Conservation (phyloP, 495 filamentous ascomycete species). For the Penicillium pulvis region DNA sequence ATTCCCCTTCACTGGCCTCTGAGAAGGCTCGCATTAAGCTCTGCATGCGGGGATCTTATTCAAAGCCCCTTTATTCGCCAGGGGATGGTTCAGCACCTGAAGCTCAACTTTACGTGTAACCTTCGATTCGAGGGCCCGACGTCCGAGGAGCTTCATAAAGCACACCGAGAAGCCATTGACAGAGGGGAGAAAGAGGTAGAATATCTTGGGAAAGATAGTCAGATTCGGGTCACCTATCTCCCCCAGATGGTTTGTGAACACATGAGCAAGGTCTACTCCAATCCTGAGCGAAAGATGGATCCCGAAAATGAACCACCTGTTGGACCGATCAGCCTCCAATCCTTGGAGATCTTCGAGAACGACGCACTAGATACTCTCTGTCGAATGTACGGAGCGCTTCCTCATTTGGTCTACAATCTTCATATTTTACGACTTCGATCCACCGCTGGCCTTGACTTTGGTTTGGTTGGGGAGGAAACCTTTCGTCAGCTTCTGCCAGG, state of each 20-base stretch:
- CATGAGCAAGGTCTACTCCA: constrained; percentile 16
- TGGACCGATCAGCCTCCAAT: constrained; percentile 13
- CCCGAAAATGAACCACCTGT: constrained; percentile 14
- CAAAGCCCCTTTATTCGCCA: constrained; percentile 23
- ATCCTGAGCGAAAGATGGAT: constrained; percentile 3
- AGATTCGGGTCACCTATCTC: constrained; percentile 16
- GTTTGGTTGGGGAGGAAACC: constrained; percentile 4
- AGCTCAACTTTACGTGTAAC: constrained; percentile 20
- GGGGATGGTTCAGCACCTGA: constrained; percentile 26
- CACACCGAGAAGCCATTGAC: constrained; percentile 13
- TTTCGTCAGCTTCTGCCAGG: constrained; percentile 18
- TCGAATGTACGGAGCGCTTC: constrained; percentile 25
- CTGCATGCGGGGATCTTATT: constrained; percentile 17
- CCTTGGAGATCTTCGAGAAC: constrained; percentile 29
- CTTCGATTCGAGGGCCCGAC: constrained; percentile 31
- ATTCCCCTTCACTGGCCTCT: constrained; percentile 33
- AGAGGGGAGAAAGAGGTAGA: constrained; percentile 18
- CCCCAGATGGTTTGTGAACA: constrained; percentile 13
- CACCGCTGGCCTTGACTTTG: constrained; percentile 22
- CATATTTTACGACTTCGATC: constrained; percentile 23
- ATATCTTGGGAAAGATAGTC: constrained; percentile 13
- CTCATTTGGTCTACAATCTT: constrained; percentile 25
- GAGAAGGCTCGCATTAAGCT: constrained; percentile 14
- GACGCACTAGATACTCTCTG: constrained; percentile 27
- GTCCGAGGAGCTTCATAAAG: constrained; percentile 7